Percentiles rank a stretch among this genome's conserved stretches.
phyloP scores from a whole-genome alignment of 257 asterid genomes.

The Solanum etuberosum region DNA sequence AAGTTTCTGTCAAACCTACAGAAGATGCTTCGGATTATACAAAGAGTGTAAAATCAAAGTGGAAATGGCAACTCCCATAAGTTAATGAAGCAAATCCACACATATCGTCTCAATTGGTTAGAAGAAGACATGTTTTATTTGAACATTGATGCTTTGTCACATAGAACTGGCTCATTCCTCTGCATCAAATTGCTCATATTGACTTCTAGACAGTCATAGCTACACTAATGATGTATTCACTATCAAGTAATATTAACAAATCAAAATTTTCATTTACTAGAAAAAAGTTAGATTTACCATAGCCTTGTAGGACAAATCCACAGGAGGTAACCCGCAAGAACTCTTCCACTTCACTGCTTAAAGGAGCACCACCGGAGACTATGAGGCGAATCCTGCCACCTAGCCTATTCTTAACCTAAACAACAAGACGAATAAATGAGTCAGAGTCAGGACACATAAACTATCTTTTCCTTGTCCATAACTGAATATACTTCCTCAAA shows the following conservation, averaged over 20 bases:
- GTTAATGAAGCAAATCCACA: neutral
- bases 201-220: neutral
- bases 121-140: neutral
- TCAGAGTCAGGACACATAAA: neutral
- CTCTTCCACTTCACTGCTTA: constrained; percentile 85
- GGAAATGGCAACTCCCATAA: neutral
- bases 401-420: constrained; percentile 68
- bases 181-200: neutral
- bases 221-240: neutral
- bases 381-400: constrained; percentile 89
- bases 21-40: neutral
- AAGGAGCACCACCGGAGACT: constrained; percentile 95
- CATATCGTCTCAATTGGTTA: neutral
- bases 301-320: constrained; percentile 92
- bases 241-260: neutral
- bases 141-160: neutral
- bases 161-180: neutral
- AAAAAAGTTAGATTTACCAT: constrained; percentile 36
- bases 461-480: neutral
- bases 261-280: neutral
- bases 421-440: neutral
- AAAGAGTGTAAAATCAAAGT: neutral
- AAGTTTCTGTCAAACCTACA: constrained; percentile 85
- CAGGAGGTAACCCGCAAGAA: constrained; percentile 87
- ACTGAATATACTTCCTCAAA: neutral